Percentiles rank a stretch among this genome's conserved stretches.
Conservation (phyloP, 2,329 filamentous ascomycete genomes). For the Didymella segeticola region DNA sequence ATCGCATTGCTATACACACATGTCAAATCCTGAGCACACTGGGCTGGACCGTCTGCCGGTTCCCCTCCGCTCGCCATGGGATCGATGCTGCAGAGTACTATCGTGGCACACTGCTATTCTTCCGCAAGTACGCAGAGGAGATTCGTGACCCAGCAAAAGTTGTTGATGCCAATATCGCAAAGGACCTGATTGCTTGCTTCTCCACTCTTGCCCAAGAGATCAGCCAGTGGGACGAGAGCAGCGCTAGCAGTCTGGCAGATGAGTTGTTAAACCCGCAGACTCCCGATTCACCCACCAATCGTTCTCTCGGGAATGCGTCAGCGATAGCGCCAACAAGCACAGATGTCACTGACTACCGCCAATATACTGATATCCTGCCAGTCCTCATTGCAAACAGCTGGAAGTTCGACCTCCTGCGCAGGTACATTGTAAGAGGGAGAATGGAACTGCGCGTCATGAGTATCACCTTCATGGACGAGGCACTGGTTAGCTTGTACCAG, state of each 20-base stretch:
- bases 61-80: constrained; percentile 9
- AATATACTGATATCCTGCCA: constrained; percentile 46
- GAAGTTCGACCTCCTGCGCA: constrained; percentile 72
- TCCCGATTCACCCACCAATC: constrained; percentile 31
- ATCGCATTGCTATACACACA: constrained; percentile 24
- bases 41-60: constrained; percentile 32
- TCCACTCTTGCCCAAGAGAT: constrained; percentile 32
- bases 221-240: constrained; percentile 35
- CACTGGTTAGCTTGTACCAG: constrained; percentile 69
- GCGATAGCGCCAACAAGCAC: not conserved
- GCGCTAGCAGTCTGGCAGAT: constrained; percentile 34
- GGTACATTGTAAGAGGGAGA: constrained; percentile 79
- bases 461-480: constrained; percentile 73
- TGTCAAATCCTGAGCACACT: constrained; percentile 30
- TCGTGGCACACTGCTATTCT: constrained; percentile 31
- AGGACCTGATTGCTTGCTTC: constrained; percentile 35
- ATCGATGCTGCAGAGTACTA: constrained; percentile 30
- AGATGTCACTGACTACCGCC: constrained; percentile 23
- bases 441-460: constrained; percentile 89
- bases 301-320: constrained; percentile 14
- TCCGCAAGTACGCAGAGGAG: constrained; percentile 37
- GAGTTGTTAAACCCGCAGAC: constrained; percentile 34
- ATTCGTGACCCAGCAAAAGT: constrained; percentile 38
- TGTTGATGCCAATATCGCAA: constrained; percentile 32
- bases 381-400: constrained; percentile 68